Evolutionary conservation across 108 stramenopile species (phyloP), one percentile per base, ranked within the genome.

Genomic region (Seminavis robusta): DNA sequence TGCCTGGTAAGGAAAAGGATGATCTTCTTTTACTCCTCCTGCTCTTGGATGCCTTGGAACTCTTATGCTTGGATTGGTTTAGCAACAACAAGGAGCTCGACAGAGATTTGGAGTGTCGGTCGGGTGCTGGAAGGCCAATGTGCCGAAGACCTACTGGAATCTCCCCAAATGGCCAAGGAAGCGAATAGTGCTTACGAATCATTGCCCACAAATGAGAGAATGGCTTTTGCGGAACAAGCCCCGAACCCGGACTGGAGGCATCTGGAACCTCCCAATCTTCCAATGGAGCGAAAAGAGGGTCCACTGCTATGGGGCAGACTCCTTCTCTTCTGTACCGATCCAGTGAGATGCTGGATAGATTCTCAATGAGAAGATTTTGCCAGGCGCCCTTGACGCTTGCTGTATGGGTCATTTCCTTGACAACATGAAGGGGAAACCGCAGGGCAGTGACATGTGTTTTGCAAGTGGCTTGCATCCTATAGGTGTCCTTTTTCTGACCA

Each of bases 71-170:
- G n/a, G n/a, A n/a, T n/a, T n/a, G n/a, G n/a, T n/a, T n/a, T n/a
- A n/a, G n/a, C n/a, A n/a, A n/a, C n/a, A n/a, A n/a, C n/a, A n/a
- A n/a, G n/a, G n/a, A n/a, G n/a, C n/a, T n/a, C n/a, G n/a, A n/a
- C n/a, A n/a, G n/a, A n/a, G n/a, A n/a, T n/a, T n/a, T n/a, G n/a
- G n/a, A n/a, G n/a, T n/a, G n/a, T n/a, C n/a, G n/a, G n/a, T n/a
- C 52, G 3, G 65, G 65, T n/a, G 65, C 25, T 10, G 56, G 39
- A 15, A 67, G 36, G 8, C 39, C 36, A n/a, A 43, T 42, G 17
- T 69, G 68, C 6, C 68, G 59, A 32, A 69, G 33, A n/a, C 68
- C 68, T 1, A 33, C 24, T 2, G 61, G 52, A 9, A 43, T 40
- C 10, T 27, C n/a, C 3, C 47, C 50, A 52, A 59, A 52, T 15